These are phyloP conservation scores for Starmerella tilneyi DNA, from an alignment of 805 yeast species.

Conservation along the genomic window DNA sequence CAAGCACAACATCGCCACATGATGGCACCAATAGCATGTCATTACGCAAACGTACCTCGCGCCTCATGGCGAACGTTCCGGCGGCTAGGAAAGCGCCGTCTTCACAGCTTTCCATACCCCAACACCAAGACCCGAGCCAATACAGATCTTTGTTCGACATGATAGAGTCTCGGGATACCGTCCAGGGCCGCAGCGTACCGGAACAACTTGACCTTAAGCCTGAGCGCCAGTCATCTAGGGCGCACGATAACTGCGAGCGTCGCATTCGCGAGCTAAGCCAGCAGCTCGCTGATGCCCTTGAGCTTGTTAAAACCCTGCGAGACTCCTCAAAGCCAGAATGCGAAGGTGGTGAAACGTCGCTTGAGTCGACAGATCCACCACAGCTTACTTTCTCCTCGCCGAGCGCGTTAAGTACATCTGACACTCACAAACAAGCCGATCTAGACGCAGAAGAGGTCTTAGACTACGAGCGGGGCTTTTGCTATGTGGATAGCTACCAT, in stretches of 20 bases:
- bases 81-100: neutral
- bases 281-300: conserved; percentile 1
- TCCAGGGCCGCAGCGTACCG: neutral
- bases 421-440: neutral
- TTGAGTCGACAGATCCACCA: no score
- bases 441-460: neutral
- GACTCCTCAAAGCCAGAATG: neutral
- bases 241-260: conserved; percentile 3
- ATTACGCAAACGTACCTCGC: conserved; percentile 1
- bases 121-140: neutral
- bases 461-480: conserved; percentile 2
- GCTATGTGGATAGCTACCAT: conserved; percentile 2
- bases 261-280: neutral
- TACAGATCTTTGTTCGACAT: neutral
- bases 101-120: no score
- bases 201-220: no score
- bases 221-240: no score
- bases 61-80: conserved; percentile 1
- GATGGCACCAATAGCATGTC: neutral
- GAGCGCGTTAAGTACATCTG: neutral
- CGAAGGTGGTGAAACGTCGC: no score
- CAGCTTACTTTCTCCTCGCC: neutral
- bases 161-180: neutral
- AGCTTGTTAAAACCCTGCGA: neutral
- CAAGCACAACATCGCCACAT: neutral